Conservation (phyloP, 176 grass and related monocot species). For the Zizania latifolia region DNA sequence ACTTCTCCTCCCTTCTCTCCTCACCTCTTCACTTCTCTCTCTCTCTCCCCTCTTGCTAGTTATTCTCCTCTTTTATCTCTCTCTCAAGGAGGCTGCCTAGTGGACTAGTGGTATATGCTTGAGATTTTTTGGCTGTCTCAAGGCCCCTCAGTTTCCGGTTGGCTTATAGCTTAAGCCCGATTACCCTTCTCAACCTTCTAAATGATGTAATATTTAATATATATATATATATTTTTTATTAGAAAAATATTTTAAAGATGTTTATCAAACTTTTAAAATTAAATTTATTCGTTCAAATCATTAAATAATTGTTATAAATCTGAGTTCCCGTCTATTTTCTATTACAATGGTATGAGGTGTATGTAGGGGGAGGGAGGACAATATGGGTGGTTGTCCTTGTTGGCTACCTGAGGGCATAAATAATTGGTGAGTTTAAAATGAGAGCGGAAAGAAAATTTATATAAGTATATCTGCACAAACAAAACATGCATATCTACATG, state of each 20-base stretch:
- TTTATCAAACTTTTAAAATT: too few relatives aligned
- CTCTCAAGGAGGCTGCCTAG: constrained; percentile 18
- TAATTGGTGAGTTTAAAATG: constrained; percentile 47
- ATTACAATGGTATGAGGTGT: too few relatives aligned
- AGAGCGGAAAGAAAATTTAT: not conserved
- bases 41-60: not conserved
- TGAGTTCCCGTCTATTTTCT: too few relatives aligned
- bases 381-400: constrained; percentile 54
- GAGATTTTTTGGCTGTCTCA: constrained; percentile 43
- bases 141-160: too few relatives aligned
- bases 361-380: constrained; percentile 27
- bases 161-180: too few relatives aligned
- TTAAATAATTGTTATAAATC: too few relatives aligned
- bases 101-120: constrained; percentile 4
- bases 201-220: too few relatives aligned
- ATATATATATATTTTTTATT: too few relatives aligned
- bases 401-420: constrained; percentile 48
- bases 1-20: constrained; percentile 6
- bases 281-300: too few relatives aligned
- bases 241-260: too few relatives aligned
- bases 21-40: not conserved
- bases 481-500: constrained; percentile 2
- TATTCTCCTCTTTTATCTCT: constrained; percentile 22
- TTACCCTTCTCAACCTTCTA: too few relatives aligned
- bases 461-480: constrained; percentile 4